phyloP scores from a whole-genome alignment of 106 monocot species.

The Agapanthus africanus region DNA sequence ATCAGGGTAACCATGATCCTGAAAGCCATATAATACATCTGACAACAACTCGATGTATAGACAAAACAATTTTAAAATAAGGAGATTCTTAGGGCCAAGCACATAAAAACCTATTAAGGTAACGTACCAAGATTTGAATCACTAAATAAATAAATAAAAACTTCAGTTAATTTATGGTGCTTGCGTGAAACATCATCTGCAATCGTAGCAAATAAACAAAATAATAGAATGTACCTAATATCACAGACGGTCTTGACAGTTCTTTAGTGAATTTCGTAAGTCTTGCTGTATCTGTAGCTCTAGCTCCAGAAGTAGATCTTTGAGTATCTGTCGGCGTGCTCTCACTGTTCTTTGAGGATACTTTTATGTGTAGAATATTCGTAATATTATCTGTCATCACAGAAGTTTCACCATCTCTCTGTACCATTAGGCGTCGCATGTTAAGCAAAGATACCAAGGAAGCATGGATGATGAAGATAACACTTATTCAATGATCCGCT shows the following conservation, averaged over 20 bases:
- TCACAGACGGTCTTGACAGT: constrained; percentile 64
- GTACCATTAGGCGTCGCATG: constrained; percentile 9
- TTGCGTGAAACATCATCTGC: not conserved
- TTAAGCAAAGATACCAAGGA: not conserved
- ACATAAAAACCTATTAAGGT: not conserved
- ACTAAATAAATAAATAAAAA: not conserved
- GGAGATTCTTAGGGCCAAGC: not conserved
- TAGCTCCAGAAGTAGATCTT: constrained; percentile 51
- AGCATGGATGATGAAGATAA: constrained; percentile 7
- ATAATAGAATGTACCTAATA: constrained; percentile 53
- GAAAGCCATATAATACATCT: not conserved
- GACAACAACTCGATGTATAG: not conserved
- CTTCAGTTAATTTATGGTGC: not conserved
- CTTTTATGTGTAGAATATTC: constrained; percentile 34
- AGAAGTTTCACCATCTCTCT: constrained; percentile 44
- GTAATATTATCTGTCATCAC: constrained; percentile 18
- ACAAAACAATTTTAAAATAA: not conserved
- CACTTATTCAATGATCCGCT: constrained; percentile 1
- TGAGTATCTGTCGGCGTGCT: constrained; percentile 33
- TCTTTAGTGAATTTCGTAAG: constrained; percentile 76
- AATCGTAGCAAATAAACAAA: not conserved
- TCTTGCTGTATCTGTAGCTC: constrained; percentile 93
- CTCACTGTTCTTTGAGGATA: constrained; percentile 24
- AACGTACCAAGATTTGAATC: not conserved
- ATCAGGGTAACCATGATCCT: not conserved